A percentile compares a stretch with the other conserved stretches of the same genome.
These are phyloP conservation scores for Phialophora chinensis DNA, from an alignment of 2,329 filamentous ascomycete species.

Conservation along the genomic window DNA sequence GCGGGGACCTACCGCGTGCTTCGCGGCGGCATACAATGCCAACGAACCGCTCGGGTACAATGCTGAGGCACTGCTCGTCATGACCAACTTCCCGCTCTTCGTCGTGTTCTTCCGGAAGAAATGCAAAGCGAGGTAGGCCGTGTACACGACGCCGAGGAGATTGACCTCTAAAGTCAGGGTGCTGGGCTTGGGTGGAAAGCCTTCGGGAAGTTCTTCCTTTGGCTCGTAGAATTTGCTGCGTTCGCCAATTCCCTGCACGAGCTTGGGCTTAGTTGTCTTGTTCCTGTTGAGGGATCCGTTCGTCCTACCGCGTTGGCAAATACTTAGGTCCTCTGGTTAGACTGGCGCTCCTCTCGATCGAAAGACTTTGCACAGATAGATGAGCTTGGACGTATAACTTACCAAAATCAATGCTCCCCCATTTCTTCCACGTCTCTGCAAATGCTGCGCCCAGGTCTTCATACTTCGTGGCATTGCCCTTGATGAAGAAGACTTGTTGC, in stretches of 20 bases:
- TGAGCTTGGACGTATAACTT: neutral
- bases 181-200: neutral
- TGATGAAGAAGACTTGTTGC: constrained; percentile 1
- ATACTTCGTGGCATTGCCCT: neutral
- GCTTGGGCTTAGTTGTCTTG: neutral
- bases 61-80: constrained; percentile 13
- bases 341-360: neutral
- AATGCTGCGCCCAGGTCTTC: constrained; percentile 6
- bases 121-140: constrained; percentile 6
- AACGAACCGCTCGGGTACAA: constrained; percentile 1
- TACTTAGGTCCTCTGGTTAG: neutral
- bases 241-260: constrained; percentile 1
- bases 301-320: constrained; percentile 13
- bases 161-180: constrained; percentile 9
- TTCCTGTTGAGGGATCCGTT: too few species aligned
- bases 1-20: constrained; percentile 5
- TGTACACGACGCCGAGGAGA: constrained; percentile 14
- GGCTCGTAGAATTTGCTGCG: constrained; percentile 6
- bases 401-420: constrained; percentile 10
- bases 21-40: neutral
- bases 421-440: neutral
- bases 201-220: constrained; percentile 5
- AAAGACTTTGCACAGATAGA: neutral
- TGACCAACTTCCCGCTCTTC: constrained; percentile 2
- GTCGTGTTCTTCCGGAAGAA: constrained; percentile 12